These are phyloP conservation scores for Peronospora tabacina DNA, from an alignment of 352 stramenopile genomes.

Conservation along the genomic window DNA sequence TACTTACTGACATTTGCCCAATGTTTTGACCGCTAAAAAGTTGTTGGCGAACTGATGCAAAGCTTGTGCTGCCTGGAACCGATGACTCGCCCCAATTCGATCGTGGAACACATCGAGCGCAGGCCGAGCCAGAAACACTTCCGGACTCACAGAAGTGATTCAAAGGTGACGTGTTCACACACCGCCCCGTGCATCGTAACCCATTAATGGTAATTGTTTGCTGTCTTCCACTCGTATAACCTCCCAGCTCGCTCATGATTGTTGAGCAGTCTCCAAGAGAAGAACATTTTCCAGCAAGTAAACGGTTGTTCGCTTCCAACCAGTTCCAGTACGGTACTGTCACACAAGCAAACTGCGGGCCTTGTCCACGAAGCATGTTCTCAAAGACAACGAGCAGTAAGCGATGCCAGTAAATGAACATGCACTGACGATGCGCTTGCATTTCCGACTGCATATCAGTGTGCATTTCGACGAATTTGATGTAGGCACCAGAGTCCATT, in stretches of 20 bases:
- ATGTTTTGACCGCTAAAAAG: slow-evolving; percentile 46
- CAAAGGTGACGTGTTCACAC: slow-evolving; percentile 29
- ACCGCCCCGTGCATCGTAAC: slow-evolving; percentile 30
- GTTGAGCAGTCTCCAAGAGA: slow-evolving; percentile 42
- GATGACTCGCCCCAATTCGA: slow-evolving; percentile 26
- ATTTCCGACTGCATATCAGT: slow-evolving; percentile 47
- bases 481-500: slow-evolving; percentile 50
- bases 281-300: slow-evolving; percentile 31
- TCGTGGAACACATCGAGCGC: slow-evolving; percentile 43
- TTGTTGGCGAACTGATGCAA: slow-evolving; percentile 40
- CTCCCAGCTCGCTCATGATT: slow-evolving; percentile 37
- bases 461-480: slow-evolving; percentile 59
- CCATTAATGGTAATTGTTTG: slow-evolving; percentile 41
- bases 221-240: slow-evolving; percentile 17
- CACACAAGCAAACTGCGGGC: slow-evolving; percentile 45
- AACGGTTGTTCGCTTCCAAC: slow-evolving; percentile 40
- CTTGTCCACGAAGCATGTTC: slow-evolving; percentile 73
- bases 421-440: slow-evolving; percentile 51
- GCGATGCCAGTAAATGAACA: slow-evolving; percentile 83
- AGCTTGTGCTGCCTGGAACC: slow-evolving; percentile 34
- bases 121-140: slow-evolving; percentile 15
- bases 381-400: slow-evolving; percentile 59
- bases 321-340: slow-evolving; percentile 81
- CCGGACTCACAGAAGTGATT: slow-evolving; percentile 52
- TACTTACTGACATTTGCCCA: slow-evolving; percentile 34